Evolutionary conservation across 805 yeast genomes (phyloP).

Genomic region (Yarrowia deformans): DNA sequence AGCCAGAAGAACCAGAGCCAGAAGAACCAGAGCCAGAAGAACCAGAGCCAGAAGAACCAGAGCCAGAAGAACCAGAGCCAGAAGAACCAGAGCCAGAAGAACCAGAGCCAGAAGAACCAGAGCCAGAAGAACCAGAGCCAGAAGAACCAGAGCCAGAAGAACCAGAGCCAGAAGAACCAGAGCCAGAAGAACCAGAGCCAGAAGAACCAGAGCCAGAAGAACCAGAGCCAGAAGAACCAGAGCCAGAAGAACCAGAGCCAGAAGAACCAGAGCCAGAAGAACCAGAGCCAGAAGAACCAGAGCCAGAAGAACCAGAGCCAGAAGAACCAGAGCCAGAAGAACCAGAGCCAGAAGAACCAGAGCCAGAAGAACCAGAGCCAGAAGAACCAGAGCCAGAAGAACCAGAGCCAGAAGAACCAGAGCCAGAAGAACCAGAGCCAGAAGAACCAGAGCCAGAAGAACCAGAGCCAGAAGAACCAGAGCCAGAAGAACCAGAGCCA

Average conservation of each 20-base stretch:
- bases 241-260: constrained; percentile 1
- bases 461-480: background rate
- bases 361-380: background rate
- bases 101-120: background rate
- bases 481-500: background rate
- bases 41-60: background rate
- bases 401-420: constrained; percentile 8
- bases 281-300: background rate
- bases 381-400: background rate
- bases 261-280: background rate
- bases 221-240: constrained; percentile 8
- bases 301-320: background rate
- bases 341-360: constrained; percentile 4
- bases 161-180: constrained; percentile 2
- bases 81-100: constrained; percentile 1
- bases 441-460: background rate
- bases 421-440: constrained; percentile 1
- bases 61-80: constrained; percentile 18
- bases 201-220: background rate
- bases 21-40: background rate
- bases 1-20: no score
- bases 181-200: background rate
- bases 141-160: constrained; percentile 10
- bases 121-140: constrained; percentile 3
- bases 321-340: constrained; percentile 2